Evolutionary conservation across 2,329 filamentous ascomycete genomes (phyloP).

Genomic region (Hirsutella rhossiliensis): DNA sequence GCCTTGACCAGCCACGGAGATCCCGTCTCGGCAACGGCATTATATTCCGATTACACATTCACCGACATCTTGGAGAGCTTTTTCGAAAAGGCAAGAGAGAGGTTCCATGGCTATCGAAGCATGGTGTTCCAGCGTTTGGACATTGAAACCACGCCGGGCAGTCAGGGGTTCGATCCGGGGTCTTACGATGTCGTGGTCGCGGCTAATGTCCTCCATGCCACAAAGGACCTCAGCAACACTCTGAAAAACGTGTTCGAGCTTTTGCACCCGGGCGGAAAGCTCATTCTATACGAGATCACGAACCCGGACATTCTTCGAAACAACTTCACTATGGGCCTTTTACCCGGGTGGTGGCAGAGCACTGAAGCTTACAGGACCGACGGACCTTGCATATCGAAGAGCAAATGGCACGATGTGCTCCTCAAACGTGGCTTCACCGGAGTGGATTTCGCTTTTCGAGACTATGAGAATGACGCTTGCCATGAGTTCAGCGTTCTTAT

Average conservation of each 20-base stretch:
- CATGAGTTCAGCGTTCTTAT: not conserved
- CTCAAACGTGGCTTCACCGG: not conserved
- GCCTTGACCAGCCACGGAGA: not conserved
- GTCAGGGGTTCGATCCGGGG: constrained; percentile 4
- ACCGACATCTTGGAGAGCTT: not conserved
- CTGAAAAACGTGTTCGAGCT: constrained; percentile 1
- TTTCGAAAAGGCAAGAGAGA: not conserved
- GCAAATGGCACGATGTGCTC: not conserved
- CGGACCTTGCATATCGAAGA: not conserved
- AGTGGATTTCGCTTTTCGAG: not conserved
- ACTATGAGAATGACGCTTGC: not conserved
- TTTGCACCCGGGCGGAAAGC: constrained; percentile 3
- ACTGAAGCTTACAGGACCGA: not conserved
- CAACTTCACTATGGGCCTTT: not conserved
- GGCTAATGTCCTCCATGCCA: constrained; percentile 1
- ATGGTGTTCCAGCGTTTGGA: not conserved
- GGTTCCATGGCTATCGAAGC: not conserved
- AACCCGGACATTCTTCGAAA: not conserved
- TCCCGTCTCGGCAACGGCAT: not conserved
- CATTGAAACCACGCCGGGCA: not conserved
- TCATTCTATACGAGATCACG: not conserved
- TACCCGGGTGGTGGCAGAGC: not conserved
- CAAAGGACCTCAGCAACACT: not conserved
- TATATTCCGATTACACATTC: not conserved
- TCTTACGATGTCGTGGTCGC: constrained; percentile 12